Conservation (phyloP, 805 yeast genomes). For the Hagleromyces aurorensis region DNA sequence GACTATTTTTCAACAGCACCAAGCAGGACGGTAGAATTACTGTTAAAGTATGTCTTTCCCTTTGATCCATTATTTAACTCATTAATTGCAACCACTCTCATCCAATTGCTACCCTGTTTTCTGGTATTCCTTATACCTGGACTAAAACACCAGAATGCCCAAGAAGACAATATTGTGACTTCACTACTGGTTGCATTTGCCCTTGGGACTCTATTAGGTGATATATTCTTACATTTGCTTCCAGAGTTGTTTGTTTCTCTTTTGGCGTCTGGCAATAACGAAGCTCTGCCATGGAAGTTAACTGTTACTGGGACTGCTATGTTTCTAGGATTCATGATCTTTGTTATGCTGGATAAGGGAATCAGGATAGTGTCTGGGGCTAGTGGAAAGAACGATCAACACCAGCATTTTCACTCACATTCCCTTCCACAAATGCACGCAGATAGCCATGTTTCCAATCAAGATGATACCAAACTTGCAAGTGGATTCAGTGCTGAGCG, state of each 20-base stretch:
- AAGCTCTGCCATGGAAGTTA: too few relatives aligned
- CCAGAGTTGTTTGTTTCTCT: conserved; percentile 61
- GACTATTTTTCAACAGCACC: too few relatives aligned
- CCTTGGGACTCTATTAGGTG: conserved; percentile 69
- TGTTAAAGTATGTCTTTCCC: conserved; percentile 14
- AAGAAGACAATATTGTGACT: conserved; percentile 21
- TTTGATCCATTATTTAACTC: conserved; percentile 49
- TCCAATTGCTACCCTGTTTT: conserved; percentile 58
- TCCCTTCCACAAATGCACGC: conserved; percentile 34
- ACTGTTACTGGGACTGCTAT: conserved; percentile 46
- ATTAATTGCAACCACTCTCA: conserved; percentile 52
- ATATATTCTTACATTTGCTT: conserved; percentile 60
- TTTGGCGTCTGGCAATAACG: neutral
- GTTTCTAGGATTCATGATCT: conserved; percentile 51
- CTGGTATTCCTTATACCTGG: conserved; percentile 51
- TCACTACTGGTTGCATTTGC: conserved; percentile 61
- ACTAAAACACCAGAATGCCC: conserved; percentile 6
- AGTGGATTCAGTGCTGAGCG: neutral
- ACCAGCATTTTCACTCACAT: conserved; percentile 39
- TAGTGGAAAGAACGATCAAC: conserved; percentile 7
- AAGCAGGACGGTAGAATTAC: conserved; percentile 2
- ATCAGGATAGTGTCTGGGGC: conserved; percentile 37
- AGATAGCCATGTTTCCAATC: conserved; percentile 7
- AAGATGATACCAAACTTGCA: conserved; percentile 7
- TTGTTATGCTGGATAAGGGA: conserved; percentile 54